Conservation (phyloP, 148 eudicot species). For the Tetragonia tetragonoides region DNA sequence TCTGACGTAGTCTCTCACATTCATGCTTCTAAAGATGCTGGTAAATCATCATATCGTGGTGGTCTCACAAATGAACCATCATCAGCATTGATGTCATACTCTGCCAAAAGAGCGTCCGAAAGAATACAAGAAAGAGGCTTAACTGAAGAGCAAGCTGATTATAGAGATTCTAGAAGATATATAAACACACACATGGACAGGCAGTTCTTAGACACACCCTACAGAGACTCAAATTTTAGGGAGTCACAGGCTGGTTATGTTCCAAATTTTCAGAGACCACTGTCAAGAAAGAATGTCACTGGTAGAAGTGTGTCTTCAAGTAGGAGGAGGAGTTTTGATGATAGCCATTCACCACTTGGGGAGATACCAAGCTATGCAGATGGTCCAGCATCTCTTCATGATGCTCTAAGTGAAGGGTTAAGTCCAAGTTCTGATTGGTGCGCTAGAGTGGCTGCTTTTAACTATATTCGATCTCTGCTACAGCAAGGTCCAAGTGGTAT, state of each 20-base stretch:
- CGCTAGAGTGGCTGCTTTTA: constrained; percentile 96
- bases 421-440: constrained; percentile 89
- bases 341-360: constrained; percentile 64
- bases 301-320: constrained; percentile 66
- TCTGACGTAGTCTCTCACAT: constrained; percentile 79
- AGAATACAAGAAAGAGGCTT: constrained; percentile 68
- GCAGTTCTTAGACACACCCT: constrained; percentile 61
- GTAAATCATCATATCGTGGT: constrained; percentile 52
- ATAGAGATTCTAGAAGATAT: constrained; percentile 63
- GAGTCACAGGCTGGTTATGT: constrained; percentile 67
- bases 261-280: constrained; percentile 92
- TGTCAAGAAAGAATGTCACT: constrained; percentile 72
- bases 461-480: constrained; percentile 70
- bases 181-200: constrained; percentile 61
- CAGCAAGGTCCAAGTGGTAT: constrained; percentile 88
- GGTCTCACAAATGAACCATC: constrained; percentile 54
- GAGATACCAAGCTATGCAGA: constrained; percentile 72
- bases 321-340: constrained; percentile 92
- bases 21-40: constrained; percentile 76
- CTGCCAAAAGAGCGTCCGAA: constrained; percentile 65
- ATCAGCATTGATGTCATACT: constrained; percentile 51
- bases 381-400: constrained; percentile 83
- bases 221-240: constrained; percentile 58
- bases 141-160: constrained; percentile 52
- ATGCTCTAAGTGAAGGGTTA: constrained; percentile 90